phyloP scores from a whole-genome alignment of 139 green algal species.

The Auxenochlorella pyrenoidosa region DNA sequence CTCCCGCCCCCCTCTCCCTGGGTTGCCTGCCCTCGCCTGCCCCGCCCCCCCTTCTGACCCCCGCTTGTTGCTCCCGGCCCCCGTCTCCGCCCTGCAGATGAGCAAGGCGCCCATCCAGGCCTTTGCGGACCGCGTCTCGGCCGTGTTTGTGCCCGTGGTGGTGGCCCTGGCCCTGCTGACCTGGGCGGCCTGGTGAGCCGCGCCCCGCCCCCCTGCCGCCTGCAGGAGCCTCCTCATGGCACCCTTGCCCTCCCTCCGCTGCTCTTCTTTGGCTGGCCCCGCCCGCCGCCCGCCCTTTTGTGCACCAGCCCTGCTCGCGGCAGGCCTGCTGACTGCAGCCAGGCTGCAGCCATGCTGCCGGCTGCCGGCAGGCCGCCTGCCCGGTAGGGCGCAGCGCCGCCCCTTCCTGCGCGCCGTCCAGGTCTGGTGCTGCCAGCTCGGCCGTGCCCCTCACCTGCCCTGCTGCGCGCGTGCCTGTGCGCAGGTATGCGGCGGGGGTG shows the following conservation, averaged over 20 bases:
- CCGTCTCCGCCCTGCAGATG: slow-evolving; percentile 43
- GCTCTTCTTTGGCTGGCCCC: too few relatives aligned
- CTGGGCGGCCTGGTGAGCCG: slow-evolving; percentile 46
- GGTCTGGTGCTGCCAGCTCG: not conserved
- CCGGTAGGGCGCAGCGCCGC: too few relatives aligned
- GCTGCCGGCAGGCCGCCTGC: too few relatives aligned
- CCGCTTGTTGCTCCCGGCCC: too few relatives aligned
- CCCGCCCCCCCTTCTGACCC: not conserved
- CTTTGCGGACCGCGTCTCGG: slow-evolving; percentile 86
- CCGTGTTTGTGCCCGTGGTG: slow-evolving; percentile 92
- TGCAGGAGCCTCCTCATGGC: too few relatives aligned
- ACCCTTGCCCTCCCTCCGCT: not conserved
- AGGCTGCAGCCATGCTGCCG: too few relatives aligned
- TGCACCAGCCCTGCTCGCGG: too few relatives aligned
- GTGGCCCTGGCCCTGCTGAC: slow-evolving; percentile 81
- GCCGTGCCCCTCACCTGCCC: not conserved
- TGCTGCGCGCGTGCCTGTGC: not conserved
- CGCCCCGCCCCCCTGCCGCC: not conserved
- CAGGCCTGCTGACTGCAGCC: too few relatives aligned
- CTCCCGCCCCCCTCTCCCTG: too few relatives aligned
- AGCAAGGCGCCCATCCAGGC: slow-evolving; percentile 96
- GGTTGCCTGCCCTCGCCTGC: not conserved
- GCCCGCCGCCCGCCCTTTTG: too few relatives aligned
- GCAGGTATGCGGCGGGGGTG: slow-evolving; percentile 62
- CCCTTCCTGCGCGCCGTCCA: too few relatives aligned